These are phyloP conservation scores for Mycena galopus DNA, from an alignment of 768 basidiomycete species.

Conservation along the genomic window DNA sequence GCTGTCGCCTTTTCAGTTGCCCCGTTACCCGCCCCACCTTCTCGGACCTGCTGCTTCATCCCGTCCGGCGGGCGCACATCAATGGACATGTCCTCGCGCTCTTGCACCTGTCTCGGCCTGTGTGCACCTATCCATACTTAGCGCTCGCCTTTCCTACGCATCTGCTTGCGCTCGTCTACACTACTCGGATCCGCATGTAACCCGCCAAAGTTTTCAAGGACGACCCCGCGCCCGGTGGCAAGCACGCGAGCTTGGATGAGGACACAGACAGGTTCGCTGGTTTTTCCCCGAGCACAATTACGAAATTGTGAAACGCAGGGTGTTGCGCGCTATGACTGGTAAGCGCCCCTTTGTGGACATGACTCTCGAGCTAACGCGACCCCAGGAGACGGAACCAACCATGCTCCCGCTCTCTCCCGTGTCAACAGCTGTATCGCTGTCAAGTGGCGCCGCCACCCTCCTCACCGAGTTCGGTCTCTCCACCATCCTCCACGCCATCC, in stretches of 20 bases:
- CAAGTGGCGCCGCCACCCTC: slow-evolving; percentile 97
- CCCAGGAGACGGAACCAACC: slow-evolving; percentile 92
- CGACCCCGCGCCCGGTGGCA: slow-evolving; percentile 89
- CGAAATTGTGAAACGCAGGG: slow-evolving; percentile 98
- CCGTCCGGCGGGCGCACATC: no score
- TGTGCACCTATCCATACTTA: no score
- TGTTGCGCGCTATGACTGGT: slow-evolving; percentile 97
- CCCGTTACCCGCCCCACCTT: no score
- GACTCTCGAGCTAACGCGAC: not conserved
- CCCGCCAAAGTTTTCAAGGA: slow-evolving; percentile 99
- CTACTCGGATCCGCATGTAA: slow-evolving; percentile 99
- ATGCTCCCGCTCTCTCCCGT: slow-evolving; percentile 96
- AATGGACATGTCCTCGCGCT: no score
- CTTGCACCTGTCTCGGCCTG: no score
- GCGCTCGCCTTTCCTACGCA: no score
- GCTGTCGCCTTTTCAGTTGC: no score
- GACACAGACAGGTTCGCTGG: slow-evolving; percentile 98
- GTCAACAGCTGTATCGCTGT: slow-evolving; percentile 99
- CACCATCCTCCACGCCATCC: slow-evolving; percentile 98
- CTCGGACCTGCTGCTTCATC: no score
- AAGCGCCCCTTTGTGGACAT: not conserved
- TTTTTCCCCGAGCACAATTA: slow-evolving; percentile 87
- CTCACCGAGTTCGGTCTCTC: slow-evolving; percentile 98
- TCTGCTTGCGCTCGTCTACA: no score
- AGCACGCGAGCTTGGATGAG: slow-evolving; percentile 88